A percentile compares a stretch with the other conserved stretches of the same genome.
phyloP scores from a whole-genome alignment of 176 grass and related monocot species.

The Oryza meridionalis region DNA sequence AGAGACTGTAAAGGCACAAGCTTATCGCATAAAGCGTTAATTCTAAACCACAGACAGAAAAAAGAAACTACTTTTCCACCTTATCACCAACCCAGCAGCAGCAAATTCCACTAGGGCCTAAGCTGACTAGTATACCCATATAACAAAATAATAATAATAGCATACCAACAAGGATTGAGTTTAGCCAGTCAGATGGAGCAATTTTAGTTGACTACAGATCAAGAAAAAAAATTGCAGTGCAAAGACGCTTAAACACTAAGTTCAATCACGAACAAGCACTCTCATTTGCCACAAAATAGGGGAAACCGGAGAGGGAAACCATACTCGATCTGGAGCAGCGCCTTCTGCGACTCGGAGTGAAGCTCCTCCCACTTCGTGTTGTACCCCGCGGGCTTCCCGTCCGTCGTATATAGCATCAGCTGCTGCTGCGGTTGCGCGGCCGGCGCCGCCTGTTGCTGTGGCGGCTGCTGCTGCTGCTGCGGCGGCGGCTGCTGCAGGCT shows the following conservation, averaged over 20 bases:
- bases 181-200: conserved; percentile 10
- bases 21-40: neutral
- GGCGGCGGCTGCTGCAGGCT: conserved; percentile 56
- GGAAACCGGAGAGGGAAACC: conserved; percentile 16
- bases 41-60: neutral
- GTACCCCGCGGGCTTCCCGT: conserved; percentile 71
- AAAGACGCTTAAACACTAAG: neutral
- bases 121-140: neutral
- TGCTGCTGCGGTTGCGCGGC: conserved; percentile 44
- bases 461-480: conserved; percentile 40
- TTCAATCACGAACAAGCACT: conserved; percentile 22
- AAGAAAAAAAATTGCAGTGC: conserved; percentile 1
- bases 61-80: neutral
- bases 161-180: neutral
- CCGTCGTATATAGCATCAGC: conserved; percentile 61
- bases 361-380: conserved; percentile 82
- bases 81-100: neutral
- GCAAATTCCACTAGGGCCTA: neutral
- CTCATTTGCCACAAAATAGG: conserved; percentile 10
- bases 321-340: conserved; percentile 87
- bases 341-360: conserved; percentile 78
- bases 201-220: neutral
- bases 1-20: neutral
- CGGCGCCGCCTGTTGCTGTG: conserved; percentile 37
- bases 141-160: too few relatives aligned